A percentile compares a stretch with the other conserved stretches of the same genome.
phyloP scores from a whole-genome alignment of 1,284 basidiomycete species.

The Boletellus deceptivus region DNA sequence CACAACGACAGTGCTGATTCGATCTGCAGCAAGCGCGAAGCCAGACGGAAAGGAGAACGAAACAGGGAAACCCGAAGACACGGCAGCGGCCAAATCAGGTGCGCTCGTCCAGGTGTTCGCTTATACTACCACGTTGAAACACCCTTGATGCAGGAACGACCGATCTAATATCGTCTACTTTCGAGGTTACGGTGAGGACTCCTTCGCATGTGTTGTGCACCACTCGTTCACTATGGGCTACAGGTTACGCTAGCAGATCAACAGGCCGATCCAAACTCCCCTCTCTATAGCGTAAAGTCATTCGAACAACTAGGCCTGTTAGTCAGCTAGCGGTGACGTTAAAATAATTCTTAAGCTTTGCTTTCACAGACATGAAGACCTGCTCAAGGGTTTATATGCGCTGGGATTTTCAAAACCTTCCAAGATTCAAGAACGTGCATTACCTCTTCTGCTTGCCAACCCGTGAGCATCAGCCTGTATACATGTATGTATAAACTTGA shows the following conservation, averaged over 20 bases:
- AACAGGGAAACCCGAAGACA: conserved; percentile 21
- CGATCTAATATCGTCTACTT: conserved; percentile 70
- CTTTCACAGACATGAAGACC: conserved; percentile 69
- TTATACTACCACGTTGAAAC: neutral
- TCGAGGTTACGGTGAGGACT: conserved; percentile 63
- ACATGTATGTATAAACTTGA: neutral
- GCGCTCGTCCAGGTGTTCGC: conserved; percentile 5
- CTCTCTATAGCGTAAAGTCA: conserved; percentile 89
- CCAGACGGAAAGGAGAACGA: conserved; percentile 30
- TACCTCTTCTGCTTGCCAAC: conserved; percentile 88
- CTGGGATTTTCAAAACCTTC: conserved; percentile 98
- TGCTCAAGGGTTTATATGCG: conserved; percentile 95
- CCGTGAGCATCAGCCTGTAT: conserved; percentile 58
- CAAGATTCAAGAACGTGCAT: conserved; percentile 97
- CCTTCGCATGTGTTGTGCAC: neutral
- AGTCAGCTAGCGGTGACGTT: conserved; percentile 34
- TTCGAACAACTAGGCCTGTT: conserved; percentile 95
- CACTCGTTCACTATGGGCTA: conserved; percentile 12
- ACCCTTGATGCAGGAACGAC: conserved; percentile 28
- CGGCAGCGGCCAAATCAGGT: conserved; percentile 24
- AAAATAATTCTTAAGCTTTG: conserved; percentile 5
- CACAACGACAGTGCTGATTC: too few relatives aligned
- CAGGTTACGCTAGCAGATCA: conserved; percentile 97
- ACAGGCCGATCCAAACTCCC: conserved; percentile 94
- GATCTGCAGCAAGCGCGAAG: conserved; percentile 11